Evolutionary conservation across 495 filamentous ascomycete genomes (phyloP).

Genomic region (Xanthoparmelia taractica): DNA sequence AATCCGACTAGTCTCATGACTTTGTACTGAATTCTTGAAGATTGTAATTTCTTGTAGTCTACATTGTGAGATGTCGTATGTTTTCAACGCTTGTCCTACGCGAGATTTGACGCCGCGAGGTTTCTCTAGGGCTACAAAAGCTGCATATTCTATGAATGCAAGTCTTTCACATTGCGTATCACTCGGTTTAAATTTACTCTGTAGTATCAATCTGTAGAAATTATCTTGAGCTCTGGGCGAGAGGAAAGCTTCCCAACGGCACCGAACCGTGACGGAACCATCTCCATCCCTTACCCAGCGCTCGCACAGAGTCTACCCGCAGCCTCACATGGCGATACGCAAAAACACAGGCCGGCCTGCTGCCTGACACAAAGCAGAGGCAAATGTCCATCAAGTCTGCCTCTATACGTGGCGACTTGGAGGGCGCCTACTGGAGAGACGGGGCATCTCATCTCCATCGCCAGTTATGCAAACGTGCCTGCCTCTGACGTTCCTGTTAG

Average conservation of each 20-base stretch:
- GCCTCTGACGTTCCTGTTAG: too few species aligned
- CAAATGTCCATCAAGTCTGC: constrained; percentile 17
- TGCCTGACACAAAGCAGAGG: neutral
- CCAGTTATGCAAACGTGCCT: neutral
- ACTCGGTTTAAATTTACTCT: neutral
- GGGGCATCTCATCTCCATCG: too few species aligned
- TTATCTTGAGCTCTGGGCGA: neutral
- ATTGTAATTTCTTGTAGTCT: neutral
- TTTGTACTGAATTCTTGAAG: neutral
- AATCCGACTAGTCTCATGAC: neutral
- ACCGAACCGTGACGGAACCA: neutral
- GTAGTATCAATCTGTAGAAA: neutral
- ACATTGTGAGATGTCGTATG: neutral
- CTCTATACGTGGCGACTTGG: constrained; percentile 19
- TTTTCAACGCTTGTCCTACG: neutral
- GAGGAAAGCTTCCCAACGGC: neutral
- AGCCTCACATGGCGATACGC: neutral
- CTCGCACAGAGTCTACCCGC: neutral
- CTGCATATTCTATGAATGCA: neutral
- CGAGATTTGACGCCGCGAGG: neutral
- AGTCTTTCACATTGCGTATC: neutral
- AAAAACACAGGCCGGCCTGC: neutral
- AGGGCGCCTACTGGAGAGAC: constrained; percentile 8
- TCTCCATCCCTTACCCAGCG: neutral
- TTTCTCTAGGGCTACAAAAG: neutral